Percentiles rank a stretch among this genome's conserved stretches.
These are phyloP conservation scores for Tricholoma sp. DNA, from an alignment of 768 basidiomycete genomes.

Conservation along the genomic window DNA sequence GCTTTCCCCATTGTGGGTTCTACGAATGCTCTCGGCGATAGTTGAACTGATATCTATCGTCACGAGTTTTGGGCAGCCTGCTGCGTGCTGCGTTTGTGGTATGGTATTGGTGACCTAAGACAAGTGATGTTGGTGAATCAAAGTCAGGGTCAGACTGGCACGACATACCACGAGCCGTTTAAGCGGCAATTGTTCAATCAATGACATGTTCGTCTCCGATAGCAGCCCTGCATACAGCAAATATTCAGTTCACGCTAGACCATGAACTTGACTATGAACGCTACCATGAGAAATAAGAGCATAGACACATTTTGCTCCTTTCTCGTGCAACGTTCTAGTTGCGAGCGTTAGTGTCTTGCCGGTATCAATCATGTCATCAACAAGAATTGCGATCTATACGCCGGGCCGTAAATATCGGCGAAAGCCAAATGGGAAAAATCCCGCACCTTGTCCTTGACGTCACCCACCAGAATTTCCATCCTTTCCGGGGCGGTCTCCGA, in stretches of 20 bases:
- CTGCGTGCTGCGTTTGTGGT: constrained; percentile 71
- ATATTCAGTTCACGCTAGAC: constrained; percentile 8
- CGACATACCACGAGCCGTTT: constrained; percentile 77
- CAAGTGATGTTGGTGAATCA: constrained; percentile 1
- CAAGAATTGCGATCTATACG: constrained; percentile 79
- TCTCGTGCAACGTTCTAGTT: constrained; percentile 78
- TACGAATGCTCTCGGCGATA: constrained; percentile 92
- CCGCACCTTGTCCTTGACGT: constrained; percentile 81
- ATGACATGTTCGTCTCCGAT: constrained; percentile 67
- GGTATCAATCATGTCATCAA: constrained; percentile 99
- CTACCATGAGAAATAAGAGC: constrained; percentile 91
- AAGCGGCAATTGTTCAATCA: constrained; percentile 69
- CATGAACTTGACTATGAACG: constrained; percentile 5
- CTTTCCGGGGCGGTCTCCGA: constrained; percentile 60
- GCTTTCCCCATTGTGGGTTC: constrained; percentile 92
- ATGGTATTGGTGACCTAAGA: constrained; percentile 92
- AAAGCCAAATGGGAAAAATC: not conserved
- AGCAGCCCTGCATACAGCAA: constrained; percentile 54
- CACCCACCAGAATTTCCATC: constrained; percentile 94
- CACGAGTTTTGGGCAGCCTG: constrained; percentile 67
- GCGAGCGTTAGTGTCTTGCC: constrained; percentile 87
- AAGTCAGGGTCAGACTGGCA: not conserved
- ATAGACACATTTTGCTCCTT: constrained; percentile 82
- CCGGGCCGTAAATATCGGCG: constrained; percentile 3
- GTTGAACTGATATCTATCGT: constrained; percentile 89